Evolutionary conservation across 371 early-diverging fungal genomes (phyloP), one percentile per base, ranked within the genome.

Genomic region (Mucor circinelloides): DNA sequence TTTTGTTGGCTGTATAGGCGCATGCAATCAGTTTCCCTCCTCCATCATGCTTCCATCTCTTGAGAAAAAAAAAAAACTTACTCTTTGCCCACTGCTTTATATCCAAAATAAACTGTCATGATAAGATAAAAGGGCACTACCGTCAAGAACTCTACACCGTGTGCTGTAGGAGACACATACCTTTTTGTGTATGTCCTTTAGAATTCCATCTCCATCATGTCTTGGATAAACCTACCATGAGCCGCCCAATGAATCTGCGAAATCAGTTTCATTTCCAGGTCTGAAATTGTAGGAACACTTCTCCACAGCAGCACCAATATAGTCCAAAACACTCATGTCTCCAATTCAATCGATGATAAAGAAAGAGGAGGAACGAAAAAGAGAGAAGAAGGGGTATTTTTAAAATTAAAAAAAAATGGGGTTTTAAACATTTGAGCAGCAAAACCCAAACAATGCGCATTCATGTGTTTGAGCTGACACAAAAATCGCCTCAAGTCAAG

Each of bases 131-230:
- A 46, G 1, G 72, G 72, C n/a, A 80, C 85, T 46, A 79, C 68
- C 25, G 76, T 74, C 19, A 85, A 31, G 52, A 87, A 82, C 57
- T 87, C 88, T 32, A 84, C 63, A 2, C 74, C 84, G 55, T 87
- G 88, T 25, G 83, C 83, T 42, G 76, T 71, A 23, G 87, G 87
- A 30, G 85, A 81, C 15, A 87, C 73, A 61, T 81, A 86, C 87
- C 87, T 84, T 38, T 2, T 61, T 25, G 15, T 6, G 3, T 23
- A 7, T 9, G 5, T 21, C 23, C 42, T 44, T 68, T 32, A 57
- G 28, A 30, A 25, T 19, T 13, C 17, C 21, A 42, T 56, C 8
- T 44, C 9, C 38, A 21, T 21, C 23, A 54, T 23, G 32, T 8
- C 31, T n/a, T 42, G 8, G 42, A 27, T 6, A 31, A 28, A 32